Evolutionary conservation across 352 stramenopile genomes (phyloP).

Genomic region (Phytophthora pini): DNA sequence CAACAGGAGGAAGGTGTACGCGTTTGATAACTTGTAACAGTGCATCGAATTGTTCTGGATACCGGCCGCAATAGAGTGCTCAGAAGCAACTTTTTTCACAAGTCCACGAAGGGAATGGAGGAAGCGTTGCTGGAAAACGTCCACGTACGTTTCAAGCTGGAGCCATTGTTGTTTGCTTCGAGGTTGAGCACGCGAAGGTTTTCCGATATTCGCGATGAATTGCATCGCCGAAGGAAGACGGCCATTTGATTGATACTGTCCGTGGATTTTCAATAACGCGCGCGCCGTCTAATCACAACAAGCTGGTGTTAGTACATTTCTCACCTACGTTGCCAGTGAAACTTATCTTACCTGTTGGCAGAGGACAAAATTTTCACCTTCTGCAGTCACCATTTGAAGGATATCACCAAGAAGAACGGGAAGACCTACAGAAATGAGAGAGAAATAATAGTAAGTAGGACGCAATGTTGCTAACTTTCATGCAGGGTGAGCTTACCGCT

Average conservation of each 20-base stretch:
- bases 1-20: slow-evolving; percentile 61
- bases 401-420: slow-evolving; percentile 89
- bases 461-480: neutral
- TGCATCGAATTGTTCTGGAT: slow-evolving; percentile 70
- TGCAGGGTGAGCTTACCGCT: slow-evolving; percentile 54
- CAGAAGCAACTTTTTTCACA: slow-evolving; percentile 41
- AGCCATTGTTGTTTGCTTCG: slow-evolving; percentile 44
- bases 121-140: slow-evolving; percentile 65
- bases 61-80: slow-evolving; percentile 38
- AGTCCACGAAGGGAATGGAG: slow-evolving; percentile 51
- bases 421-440: slow-evolving; percentile 18
- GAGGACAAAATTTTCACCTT: slow-evolving; percentile 97
- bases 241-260: slow-evolving; percentile 37
- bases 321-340: neutral
- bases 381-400: slow-evolving; percentile 95
- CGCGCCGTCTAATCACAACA: slow-evolving; percentile 39
- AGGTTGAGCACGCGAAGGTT: slow-evolving; percentile 25
- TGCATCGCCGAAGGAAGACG: slow-evolving; percentile 43
- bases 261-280: slow-evolving; percentile 55
- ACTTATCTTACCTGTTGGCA: slow-evolving; percentile 81
- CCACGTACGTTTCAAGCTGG: slow-evolving; percentile 44
- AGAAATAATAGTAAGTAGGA: neutral
- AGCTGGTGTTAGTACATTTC: neutral
- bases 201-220: slow-evolving; percentile 61
- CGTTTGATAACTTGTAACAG: slow-evolving; percentile 68